phyloP scores from a whole-genome alignment of 257 asterid genomes.

The Nicotiana undulata region DNA sequence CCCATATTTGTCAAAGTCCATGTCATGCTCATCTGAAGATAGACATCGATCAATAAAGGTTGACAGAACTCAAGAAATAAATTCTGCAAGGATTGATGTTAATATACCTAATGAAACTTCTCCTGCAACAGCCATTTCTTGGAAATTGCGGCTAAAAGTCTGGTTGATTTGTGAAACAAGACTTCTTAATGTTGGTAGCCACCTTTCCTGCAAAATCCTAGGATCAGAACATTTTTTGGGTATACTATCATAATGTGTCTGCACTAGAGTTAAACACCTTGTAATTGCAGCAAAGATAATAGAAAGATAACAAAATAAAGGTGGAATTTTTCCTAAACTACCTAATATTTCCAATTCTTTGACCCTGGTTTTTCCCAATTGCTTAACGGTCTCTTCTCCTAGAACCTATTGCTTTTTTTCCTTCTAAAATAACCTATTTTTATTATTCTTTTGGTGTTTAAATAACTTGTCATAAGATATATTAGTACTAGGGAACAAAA shows the following conservation, averaged over 20 bases:
- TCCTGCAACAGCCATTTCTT: slow-evolving; percentile 99
- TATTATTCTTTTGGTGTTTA: neutral
- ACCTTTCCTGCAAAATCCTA: slow-evolving; percentile 53
- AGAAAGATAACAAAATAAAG: neutral
- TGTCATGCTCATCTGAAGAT: slow-evolving; percentile 69
- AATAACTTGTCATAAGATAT: slow-evolving; percentile 1
- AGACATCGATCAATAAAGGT: slow-evolving; percentile 14
- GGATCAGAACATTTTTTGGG: slow-evolving; percentile 15
- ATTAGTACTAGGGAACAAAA: neutral
- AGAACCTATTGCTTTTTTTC: neutral
- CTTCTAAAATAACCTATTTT: neutral
- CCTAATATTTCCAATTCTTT: neutral
- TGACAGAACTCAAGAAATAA: slow-evolving; percentile 5
- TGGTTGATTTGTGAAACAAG: slow-evolving; percentile 73
- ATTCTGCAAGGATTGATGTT: slow-evolving; percentile 1
- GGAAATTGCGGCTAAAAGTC: slow-evolving; percentile 81
- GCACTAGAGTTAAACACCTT: neutral
- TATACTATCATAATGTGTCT: neutral
- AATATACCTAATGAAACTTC: slow-evolving; percentile 78
- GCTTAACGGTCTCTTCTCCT: neutral
- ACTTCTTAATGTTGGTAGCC: slow-evolving; percentile 81
- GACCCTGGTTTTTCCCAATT: neutral
- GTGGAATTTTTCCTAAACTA: neutral
- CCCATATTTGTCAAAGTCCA: slow-evolving; percentile 84
- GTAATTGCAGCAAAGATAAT: neutral